Percentiles rank a stretch among this genome's conserved stretches.
phyloP scores from a whole-genome alignment of 495 filamentous ascomycete species.

The Podospora anserina region DNA sequence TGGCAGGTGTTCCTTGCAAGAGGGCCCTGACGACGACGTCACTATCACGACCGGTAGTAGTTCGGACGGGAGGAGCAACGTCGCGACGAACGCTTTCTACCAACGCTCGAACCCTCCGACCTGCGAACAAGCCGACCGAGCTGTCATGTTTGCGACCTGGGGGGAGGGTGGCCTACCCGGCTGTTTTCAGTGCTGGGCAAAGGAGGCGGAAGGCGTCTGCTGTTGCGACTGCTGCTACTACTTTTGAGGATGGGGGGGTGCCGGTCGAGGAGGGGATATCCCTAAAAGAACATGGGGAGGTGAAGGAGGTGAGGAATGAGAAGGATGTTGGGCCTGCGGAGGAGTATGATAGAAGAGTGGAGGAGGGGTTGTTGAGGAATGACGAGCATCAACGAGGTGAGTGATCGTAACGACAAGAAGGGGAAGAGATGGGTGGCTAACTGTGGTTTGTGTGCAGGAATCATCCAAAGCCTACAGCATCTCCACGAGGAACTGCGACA shows the following conservation, averaged over 20 bases:
- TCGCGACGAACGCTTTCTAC: conserved; percentile 22
- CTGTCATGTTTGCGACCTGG: too few relatives aligned
- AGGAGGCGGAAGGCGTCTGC: conserved; percentile 32
- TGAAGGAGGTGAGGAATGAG: conserved; percentile 21
- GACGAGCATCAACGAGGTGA: conserved; percentile 88
- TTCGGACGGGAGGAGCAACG: conserved; percentile 3
- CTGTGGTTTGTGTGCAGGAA: conserved; percentile 48
- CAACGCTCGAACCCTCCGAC: conserved; percentile 7
- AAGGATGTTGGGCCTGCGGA: conserved; percentile 65
- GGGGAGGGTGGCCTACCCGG: conserved; percentile 15
- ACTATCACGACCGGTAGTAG: neutral
- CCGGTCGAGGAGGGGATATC: neutral
- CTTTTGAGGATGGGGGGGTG: conserved; percentile 31
- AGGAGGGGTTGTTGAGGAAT: conserved; percentile 66
- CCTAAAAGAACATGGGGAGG: neutral
- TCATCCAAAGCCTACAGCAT: conserved; percentile 83
- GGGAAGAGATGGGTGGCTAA: neutral
- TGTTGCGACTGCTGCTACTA: conserved; percentile 29
- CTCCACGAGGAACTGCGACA: conserved; percentile 77
- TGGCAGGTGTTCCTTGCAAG: neutral
- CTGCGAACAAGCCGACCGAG: conserved; percentile 14
- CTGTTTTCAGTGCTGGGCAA: conserved; percentile 24
- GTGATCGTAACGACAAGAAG: conserved; percentile 11
- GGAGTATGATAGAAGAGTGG: conserved; percentile 82
- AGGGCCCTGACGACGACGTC: conserved; percentile 1